Evolutionary conservation across 2,329 filamentous ascomycete species (phyloP).

Genomic region (Botrytis elliptica): DNA sequence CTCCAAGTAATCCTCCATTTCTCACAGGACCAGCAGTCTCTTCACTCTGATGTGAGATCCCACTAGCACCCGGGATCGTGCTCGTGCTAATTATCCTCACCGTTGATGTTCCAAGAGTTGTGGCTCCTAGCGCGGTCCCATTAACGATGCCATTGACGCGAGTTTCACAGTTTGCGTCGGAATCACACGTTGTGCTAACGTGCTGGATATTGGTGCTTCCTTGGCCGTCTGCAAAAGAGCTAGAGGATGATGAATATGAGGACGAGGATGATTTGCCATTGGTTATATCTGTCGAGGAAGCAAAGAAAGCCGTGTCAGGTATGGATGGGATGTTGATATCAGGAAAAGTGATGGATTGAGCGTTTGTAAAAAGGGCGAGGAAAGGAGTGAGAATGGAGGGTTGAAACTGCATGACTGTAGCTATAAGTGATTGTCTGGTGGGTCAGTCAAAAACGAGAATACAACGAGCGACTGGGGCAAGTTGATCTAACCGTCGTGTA

Average conservation of each 20-base stretch:
- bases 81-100: not conserved
- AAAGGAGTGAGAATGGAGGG: not conserved
- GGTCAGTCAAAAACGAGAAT: not conserved
- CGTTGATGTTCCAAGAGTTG: not conserved
- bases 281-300: not conserved
- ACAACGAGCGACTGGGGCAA: not conserved
- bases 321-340: not conserved
- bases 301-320: not conserved
- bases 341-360: not conserved
- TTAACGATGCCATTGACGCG: not conserved
- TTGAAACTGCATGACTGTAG: not conserved
- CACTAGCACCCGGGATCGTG: not conserved
- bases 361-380: not conserved
- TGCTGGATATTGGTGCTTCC: not conserved
- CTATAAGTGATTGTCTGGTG: not conserved
- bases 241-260: constrained; percentile 12
- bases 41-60: not conserved
- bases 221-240: not conserved
- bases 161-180: constrained; percentile 8
- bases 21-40: not conserved
- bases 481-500: not conserved
- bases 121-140: not conserved
- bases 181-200: not conserved
- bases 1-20: not conserved
- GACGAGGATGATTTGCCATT: constrained; percentile 1